Base-by-base conservation (phyloP, 495 filamentous ascomycete genomes). In the Lichina pygmaea region DNA sequence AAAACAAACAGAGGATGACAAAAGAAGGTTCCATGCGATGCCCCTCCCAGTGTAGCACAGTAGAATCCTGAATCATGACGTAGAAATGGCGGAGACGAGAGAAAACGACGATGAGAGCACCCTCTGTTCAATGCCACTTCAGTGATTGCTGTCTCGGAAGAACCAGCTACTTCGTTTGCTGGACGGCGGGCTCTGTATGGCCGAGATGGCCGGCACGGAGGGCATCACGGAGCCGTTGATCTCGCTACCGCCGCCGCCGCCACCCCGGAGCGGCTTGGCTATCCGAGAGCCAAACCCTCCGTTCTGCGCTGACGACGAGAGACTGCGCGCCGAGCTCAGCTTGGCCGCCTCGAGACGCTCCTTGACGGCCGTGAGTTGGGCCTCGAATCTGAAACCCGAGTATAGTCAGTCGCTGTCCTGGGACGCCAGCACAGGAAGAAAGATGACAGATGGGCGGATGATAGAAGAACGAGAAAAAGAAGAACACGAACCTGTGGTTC, bases 341-440 rank as follows among this genome's bases (percentile, higher is more conserved):
- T 94, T 97, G 53, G 84, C 89, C 44, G 86, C 85, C 60, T 95
- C 89, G 46, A 95, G 75, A 50, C 89, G 78, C 62, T 95, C 89
- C 65, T 94, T 95, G 58, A 97, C 89, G 46, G 85, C 85, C 6
- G 85, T 79, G 57, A 97, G 78, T 63, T 97, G 89, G 12, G 79
- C 75, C 67, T 97, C 89, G 67, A 97, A 97, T 60, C 89, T 92
- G 57, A 50, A 51, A 44, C 38, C 41, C 41, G 30, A 33, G 32
- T 7, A 34, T 24, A 5, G 33, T 31, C 7, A 8, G 8, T 32
- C 40, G 36, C 33, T 42, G 17, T 17, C 15, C 32, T 2, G 41
- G 31, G 37, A 45, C 44, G 6, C 12, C 45, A 46, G 34, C 42
- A 33, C 10, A 40, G 6, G 32, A 5, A 30, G 2, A 7, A 42